A percentile compares a stretch with the other conserved stretches of the same genome.
Conservation (phyloP, 257 asterid species). For the Gentiana macrophylla region DNA sequence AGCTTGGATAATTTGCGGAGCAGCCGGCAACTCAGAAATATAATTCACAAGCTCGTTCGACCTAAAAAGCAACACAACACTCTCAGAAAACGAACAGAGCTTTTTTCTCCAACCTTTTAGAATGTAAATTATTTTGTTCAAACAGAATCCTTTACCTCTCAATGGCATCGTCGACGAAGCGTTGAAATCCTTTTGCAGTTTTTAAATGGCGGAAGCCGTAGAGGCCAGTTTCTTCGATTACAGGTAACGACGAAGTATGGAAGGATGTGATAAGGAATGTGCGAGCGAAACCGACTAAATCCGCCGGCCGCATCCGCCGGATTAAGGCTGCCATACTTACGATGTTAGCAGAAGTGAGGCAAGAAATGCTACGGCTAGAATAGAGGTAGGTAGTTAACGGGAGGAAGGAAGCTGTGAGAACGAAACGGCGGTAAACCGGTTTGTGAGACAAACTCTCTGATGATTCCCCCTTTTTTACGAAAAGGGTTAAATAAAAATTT, state of each 20-base stretch:
- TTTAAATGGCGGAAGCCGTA: constrained; percentile 78
- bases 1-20: constrained; percentile 59
- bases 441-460: too few relatives aligned
- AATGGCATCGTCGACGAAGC: constrained; percentile 90
- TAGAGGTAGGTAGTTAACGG: too few relatives aligned
- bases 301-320: constrained; percentile 22
- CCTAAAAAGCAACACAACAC: constrained; percentile 25
- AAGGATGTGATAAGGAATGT: constrained; percentile 22
- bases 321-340: constrained; percentile 31
- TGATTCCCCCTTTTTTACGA: too few relatives aligned
- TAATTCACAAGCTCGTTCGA: constrained; percentile 68
- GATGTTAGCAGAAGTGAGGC: too few relatives aligned
- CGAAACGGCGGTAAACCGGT: too few relatives aligned
- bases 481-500: too few relatives aligned
- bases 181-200: constrained; percentile 79
- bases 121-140: background rate
- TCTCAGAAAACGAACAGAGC: constrained; percentile 2
- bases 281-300: constrained; percentile 6
- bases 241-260: constrained; percentile 39
- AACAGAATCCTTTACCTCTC: constrained; percentile 36
- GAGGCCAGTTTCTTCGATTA: constrained; percentile 50
- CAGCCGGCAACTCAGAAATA: constrained; percentile 72
- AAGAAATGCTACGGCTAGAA: too few relatives aligned
- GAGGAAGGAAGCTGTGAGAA: too few relatives aligned
- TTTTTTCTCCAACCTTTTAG: background rate